These are phyloP conservation scores for Saccharum hybrid DNA, from an alignment of 202 grass and related monocot species.

Conservation along the genomic window DNA sequence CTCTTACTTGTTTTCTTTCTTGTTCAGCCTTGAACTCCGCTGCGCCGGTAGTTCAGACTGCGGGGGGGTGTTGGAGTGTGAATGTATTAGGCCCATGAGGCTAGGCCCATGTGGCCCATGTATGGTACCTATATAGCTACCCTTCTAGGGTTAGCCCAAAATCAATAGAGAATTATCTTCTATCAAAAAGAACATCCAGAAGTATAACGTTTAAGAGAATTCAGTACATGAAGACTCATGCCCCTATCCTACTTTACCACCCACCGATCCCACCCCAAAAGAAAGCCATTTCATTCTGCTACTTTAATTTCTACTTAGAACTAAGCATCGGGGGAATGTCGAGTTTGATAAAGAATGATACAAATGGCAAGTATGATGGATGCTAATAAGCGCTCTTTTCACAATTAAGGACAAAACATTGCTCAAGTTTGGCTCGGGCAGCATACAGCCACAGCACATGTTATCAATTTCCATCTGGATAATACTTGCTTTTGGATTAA, in stretches of 20 bases:
- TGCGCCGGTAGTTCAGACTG: too few relatives aligned
- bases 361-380: background rate
- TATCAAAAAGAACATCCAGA: background rate
- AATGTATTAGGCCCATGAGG: too few relatives aligned
- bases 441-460: background rate
- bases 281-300: background rate
- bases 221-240: background rate
- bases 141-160: too few relatives aligned
- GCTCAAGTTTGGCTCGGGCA: background rate
- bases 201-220: background rate
- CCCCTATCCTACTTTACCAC: background rate
- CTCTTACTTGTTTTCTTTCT: too few relatives aligned
- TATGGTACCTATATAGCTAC: too few relatives aligned
- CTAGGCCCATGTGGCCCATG: too few relatives aligned
- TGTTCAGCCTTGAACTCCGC: too few relatives aligned
- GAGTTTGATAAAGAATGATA: background rate
- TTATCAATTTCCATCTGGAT: background rate
- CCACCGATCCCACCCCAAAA: background rate
- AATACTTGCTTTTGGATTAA: conserved; percentile 7
- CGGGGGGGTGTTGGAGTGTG: too few relatives aligned
- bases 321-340: background rate
- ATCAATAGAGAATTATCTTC: too few relatives aligned
- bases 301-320: conserved; percentile 12
- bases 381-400: background rate
- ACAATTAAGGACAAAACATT: background rate